These are phyloP conservation scores for Peronosclerospora sorghi DNA, from an alignment of 352 stramenopile species.

Conservation along the genomic window DNA sequence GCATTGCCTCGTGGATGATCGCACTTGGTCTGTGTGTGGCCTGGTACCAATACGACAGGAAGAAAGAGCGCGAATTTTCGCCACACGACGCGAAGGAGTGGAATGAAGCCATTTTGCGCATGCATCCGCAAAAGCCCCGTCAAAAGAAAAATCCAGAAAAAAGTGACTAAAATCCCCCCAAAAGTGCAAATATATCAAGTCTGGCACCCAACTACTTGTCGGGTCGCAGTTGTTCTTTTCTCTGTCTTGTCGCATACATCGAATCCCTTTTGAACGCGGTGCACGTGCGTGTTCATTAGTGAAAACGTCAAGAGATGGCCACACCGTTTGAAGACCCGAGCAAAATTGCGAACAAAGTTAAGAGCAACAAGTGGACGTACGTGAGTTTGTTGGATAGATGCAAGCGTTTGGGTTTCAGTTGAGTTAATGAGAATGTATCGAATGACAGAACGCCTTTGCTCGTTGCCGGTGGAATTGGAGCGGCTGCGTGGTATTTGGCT, in stretches of 20 bases:
- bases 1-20: conserved; percentile 43
- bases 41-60: conserved; percentile 50
- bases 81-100: conserved; percentile 28
- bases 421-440: neutral
- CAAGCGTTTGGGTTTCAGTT: neutral
- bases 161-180: neutral
- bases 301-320: conserved; percentile 8
- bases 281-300: neutral
- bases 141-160: conserved; percentile 12
- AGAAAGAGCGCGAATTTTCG: conserved; percentile 49
- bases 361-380: conserved; percentile 24
- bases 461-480: conserved; percentile 18
- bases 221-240: neutral
- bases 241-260: conserved; percentile 2
- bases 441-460: conserved; percentile 14
- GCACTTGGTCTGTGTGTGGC: conserved; percentile 24
- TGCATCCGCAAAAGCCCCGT: conserved; percentile 21
- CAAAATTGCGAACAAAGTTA: conserved; percentile 20
- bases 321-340: conserved; percentile 22
- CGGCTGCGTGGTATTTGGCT: conserved; percentile 22
- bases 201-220: neutral
- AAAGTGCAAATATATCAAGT: neutral
- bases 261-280: neutral
- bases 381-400: neutral
- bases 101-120: conserved; percentile 48